These are phyloP conservation scores for Beauveria australis DNA, from an alignment of 2,329 filamentous ascomycete species.

Conservation along the genomic window DNA sequence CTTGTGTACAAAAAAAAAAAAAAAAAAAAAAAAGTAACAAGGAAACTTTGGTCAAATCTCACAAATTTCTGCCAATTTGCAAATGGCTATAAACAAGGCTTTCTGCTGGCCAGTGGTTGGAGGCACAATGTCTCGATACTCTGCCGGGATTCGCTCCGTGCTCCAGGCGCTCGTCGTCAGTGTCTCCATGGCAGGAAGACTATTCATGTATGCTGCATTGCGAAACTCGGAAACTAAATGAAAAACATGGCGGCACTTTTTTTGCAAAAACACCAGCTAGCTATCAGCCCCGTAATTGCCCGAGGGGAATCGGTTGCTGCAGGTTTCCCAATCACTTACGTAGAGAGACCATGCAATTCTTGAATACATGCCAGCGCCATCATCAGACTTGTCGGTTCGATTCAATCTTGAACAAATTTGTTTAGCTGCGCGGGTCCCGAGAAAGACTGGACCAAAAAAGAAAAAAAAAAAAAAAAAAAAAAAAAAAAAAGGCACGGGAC, in stretches of 20 bases:
- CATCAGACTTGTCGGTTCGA: neutral
- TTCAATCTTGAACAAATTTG: neutral
- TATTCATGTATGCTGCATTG: neutral
- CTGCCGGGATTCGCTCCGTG: neutral
- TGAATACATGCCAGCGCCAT: neutral
- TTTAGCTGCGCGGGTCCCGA: neutral
- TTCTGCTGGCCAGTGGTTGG: neutral
- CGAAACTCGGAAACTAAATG: constrained; percentile 1
- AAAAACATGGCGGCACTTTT: neutral
- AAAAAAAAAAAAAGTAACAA: no score
- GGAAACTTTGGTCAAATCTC: neutral
- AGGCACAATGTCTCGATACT: neutral
- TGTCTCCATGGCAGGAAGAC: neutral
- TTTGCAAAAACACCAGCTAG: neutral
- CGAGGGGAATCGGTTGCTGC: neutral
- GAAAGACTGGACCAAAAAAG: no score
- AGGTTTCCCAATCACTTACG: neutral
- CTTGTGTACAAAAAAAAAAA: no score
- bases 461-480: neutral
- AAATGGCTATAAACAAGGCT: neutral
- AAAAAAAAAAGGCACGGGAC: neutral
- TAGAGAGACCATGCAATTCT: constrained; percentile 2
- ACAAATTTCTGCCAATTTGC: neutral
- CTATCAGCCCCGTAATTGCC: no score
- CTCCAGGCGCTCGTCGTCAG: neutral